Percentiles rank a stretch among this genome's conserved stretches.
Evolutionary conservation across 2,329 filamentous ascomycete species (phyloP).

Genomic region (Alternaria triticina): DNA sequence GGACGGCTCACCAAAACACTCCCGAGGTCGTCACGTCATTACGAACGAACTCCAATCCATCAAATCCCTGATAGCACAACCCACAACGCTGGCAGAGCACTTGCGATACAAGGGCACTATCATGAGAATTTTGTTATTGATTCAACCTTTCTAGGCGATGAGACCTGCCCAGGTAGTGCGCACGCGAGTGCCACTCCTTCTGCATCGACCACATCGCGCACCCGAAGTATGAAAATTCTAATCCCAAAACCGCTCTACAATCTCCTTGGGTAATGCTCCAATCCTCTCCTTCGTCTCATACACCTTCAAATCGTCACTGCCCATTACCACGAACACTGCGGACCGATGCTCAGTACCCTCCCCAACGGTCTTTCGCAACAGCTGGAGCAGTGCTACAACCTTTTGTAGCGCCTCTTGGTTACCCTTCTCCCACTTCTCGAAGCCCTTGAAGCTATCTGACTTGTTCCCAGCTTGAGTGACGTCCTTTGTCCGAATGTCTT

Average conservation of each 20-base stretch:
- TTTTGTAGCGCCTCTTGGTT: background rate
- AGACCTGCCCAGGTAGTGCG: too few species aligned
- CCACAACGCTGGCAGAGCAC: background rate
- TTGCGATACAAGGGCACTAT: background rate
- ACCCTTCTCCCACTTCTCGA: background rate
- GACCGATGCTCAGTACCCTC: background rate
- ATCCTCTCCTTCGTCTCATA: background rate
- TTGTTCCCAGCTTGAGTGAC: background rate
- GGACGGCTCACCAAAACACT: background rate
- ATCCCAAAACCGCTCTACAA: background rate
- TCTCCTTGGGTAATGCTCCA: background rate
- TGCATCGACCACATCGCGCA: too few species aligned
- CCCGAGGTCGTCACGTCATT: background rate
- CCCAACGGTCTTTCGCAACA: background rate
- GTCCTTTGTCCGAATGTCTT: background rate
- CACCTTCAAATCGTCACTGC: background rate
- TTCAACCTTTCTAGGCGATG: too few species aligned
- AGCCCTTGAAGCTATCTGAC: background rate
- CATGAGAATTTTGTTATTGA: background rate
- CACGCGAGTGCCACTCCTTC: too few species aligned
- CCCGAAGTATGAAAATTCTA: background rate
- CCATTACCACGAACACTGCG: background rate
- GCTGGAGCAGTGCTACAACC: background rate
- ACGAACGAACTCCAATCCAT: background rate
- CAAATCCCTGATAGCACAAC: background rate